Conservation (phyloP, 2,329 filamentous ascomycete species). For the Geosmithia putterillii region DNA sequence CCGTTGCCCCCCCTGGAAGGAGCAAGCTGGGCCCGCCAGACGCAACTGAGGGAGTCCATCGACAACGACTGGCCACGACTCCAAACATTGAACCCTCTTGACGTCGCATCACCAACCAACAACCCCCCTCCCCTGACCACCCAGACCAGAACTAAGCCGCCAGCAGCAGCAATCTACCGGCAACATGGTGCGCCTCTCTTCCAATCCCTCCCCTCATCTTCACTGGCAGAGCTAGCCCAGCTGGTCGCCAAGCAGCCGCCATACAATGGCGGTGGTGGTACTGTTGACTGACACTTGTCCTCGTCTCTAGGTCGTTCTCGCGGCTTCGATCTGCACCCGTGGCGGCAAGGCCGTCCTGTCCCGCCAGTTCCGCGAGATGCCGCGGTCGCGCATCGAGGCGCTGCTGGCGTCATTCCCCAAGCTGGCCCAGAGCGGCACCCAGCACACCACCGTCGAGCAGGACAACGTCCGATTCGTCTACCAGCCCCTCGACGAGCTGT, state of each 20-base stretch:
- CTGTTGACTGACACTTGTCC: too few species aligned
- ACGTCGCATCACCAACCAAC: background rate
- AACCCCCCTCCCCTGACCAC: background rate
- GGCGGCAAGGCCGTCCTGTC: slow-evolving; percentile 98
- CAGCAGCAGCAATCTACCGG: slow-evolving; percentile 1
- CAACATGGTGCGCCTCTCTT: slow-evolving; percentile 24
- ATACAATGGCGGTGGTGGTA: slow-evolving; percentile 2
- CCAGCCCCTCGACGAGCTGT: slow-evolving; percentile 96
- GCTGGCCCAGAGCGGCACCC: slow-evolving; percentile 86
- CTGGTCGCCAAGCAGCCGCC: background rate
- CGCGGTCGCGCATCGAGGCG: slow-evolving; percentile 89
- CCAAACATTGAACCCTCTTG: background rate
- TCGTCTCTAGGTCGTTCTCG: slow-evolving; percentile 72
- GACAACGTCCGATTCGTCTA: slow-evolving; percentile 99
- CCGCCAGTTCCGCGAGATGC: slow-evolving; percentile 95
- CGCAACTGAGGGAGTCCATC: background rate
- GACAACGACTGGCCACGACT: background rate
- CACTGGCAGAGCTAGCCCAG: too few species aligned
- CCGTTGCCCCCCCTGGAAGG: too few species aligned
- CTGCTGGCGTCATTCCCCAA: slow-evolving; percentile 96
- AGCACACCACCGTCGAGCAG: slow-evolving; percentile 97
- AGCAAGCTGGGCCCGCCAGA: too few species aligned
- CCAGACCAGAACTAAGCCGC: background rate
- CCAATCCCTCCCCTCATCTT: background rate
- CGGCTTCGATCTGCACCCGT: slow-evolving; percentile 96